Conservation (phyloP, 495 filamentous ascomycete genomes). For the Pyrenula aspistea region DNA sequence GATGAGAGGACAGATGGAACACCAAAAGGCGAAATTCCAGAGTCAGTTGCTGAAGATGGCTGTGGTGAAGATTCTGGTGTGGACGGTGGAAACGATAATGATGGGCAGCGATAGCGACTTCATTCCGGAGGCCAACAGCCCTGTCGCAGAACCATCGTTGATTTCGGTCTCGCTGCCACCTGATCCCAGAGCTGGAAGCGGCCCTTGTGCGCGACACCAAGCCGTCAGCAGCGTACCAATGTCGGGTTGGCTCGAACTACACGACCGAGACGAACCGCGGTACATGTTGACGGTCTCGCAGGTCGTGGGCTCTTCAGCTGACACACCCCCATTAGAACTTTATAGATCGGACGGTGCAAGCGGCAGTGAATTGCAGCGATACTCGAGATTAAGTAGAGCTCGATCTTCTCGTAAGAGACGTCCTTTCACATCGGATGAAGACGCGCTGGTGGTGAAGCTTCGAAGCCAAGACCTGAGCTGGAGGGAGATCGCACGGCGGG, state of each 20-base stretch:
- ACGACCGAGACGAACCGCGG: background rate
- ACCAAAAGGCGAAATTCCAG: background rate
- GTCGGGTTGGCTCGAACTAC: background rate
- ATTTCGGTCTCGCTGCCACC: background rate
- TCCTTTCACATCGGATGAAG: background rate
- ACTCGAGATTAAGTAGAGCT: background rate
- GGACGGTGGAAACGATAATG: background rate
- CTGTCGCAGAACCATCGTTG: background rate
- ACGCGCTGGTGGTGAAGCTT: background rate
- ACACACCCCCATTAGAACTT: background rate
- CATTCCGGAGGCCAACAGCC: background rate
- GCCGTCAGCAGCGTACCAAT: background rate
- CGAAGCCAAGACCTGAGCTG: background rate
- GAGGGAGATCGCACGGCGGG: background rate
- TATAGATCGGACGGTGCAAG: background rate
- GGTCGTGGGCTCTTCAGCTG: background rate
- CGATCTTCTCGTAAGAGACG: background rate
- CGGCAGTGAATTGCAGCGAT: background rate
- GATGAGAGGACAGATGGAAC: background rate
- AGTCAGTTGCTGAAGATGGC: background rate
- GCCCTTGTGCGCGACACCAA: background rate
- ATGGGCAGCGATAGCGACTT: background rate
- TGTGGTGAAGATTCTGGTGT: background rate
- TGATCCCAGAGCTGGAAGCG: background rate
- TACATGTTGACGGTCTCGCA: background rate